These are phyloP conservation scores for Saccharomycopsis capsularis DNA, from an alignment of 805 yeast genomes.

Conservation along the genomic window DNA sequence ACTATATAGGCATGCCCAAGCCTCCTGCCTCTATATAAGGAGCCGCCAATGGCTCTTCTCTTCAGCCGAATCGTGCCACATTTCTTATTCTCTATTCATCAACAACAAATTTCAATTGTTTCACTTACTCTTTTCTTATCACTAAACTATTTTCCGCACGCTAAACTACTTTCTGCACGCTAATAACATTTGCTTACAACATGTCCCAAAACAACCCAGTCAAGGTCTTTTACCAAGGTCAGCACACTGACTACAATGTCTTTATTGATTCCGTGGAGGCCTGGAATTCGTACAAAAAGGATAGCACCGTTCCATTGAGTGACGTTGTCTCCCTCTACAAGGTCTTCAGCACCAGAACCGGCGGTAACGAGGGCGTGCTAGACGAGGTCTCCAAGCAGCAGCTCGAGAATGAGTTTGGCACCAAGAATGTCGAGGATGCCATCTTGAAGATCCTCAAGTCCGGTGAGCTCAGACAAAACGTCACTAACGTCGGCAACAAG, in stretches of 20 bases:
- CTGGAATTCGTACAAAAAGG: constrained; percentile 41
- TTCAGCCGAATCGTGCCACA: too few relatives aligned
- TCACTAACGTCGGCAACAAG: constrained; percentile 26
- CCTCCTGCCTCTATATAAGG: too few relatives aligned
- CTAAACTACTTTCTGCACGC: too few relatives aligned
- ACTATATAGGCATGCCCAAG: too few relatives aligned
- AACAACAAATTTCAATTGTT: too few relatives aligned
- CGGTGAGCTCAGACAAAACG: constrained; percentile 45
- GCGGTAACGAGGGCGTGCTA: constrained; percentile 63
- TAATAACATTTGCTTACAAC: too few relatives aligned
- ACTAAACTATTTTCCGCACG: too few relatives aligned
- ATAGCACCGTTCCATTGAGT: constrained; percentile 47
- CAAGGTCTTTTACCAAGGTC: constrained; percentile 61
- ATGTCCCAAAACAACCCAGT: too few relatives aligned
- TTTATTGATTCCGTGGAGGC: constrained; percentile 51
- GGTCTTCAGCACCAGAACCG: constrained; percentile 55
- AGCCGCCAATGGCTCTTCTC: too few relatives aligned
- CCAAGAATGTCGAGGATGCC: constrained; percentile 44
- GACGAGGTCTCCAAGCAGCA: constrained; percentile 66
- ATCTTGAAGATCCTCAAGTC: constrained; percentile 49
- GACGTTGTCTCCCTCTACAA: constrained; percentile 59
- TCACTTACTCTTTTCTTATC: too few relatives aligned
- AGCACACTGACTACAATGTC: constrained; percentile 51
- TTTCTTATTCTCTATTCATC: too few relatives aligned
- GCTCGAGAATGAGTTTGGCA: constrained; percentile 63